Base-by-base conservation (phyloP, 495 filamentous ascomycete species). In the Aspergillus hancockii region DNA sequence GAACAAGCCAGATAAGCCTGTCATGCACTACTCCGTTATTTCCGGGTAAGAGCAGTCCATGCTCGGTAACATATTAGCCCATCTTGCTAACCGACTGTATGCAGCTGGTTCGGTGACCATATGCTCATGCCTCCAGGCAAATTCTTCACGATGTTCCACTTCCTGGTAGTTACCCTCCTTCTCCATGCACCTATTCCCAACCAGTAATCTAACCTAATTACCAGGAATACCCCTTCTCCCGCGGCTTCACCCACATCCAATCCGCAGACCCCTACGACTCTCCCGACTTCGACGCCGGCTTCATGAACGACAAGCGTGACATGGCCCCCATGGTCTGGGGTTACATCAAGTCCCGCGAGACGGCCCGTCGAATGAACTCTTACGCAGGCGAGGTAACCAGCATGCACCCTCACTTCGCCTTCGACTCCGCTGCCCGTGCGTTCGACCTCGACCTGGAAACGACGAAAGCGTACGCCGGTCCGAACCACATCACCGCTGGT, bases 131-230 rank as follows among this genome's bases (percentile, higher is more conserved):
- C 88, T 0, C 82, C 86, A 4, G 89, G 89, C 46, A 91, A 92
- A 59, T 92, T 92, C 80, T 92, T 92, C 77, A 88, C 84, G 59
- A 92, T 92, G 89, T 92, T 92, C 80, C 88, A 92, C 66, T 92
- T 92, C 81, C 71, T 91, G 54, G 88, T 74, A 61, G 49, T 55
- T 8, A 12, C 23, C 25, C 31, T 14, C 4, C 41, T 36, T 25
- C 55, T 14, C 34, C 28, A n/a, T n/a, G n/a, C 5, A 36, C 25
- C n/a, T 2, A 40, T 12, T 1, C 2, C 4, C 41, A 3, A 34
- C 10, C 31, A 28, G 4, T 1, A 3, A 34, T 52, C 32, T 57
- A 59, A 45, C 14, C 9, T 8, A 6, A 30, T 30, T 34, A 23
- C 4, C 32, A 72, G 69, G 76, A 91, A 75, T 92, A 92, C 62